These are phyloP conservation scores for Mycogone perniciosa DNA, from an alignment of 2,329 filamentous ascomycete genomes.

Conservation along the genomic window DNA sequence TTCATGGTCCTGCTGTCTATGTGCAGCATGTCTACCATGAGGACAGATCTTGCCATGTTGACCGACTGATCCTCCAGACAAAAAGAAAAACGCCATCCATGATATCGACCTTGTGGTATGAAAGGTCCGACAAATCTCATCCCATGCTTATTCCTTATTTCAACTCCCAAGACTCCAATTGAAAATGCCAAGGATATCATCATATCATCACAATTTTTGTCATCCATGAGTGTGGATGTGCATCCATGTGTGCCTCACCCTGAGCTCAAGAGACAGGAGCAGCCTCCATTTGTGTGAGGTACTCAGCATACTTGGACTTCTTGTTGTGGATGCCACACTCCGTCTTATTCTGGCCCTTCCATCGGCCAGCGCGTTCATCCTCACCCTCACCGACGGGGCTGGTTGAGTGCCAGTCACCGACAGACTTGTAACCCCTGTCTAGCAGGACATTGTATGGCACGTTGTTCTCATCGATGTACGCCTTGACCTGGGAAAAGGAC, in stretches of 20 bases:
- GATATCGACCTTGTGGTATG: constrained; percentile 3
- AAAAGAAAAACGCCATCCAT: constrained; percentile 8
- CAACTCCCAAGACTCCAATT: constrained; percentile 9
- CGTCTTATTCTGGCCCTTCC: constrained; percentile 94
- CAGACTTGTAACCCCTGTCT: constrained; percentile 92
- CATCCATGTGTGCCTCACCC: background rate
- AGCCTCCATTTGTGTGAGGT: constrained; percentile 63
- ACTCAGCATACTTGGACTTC: constrained; percentile 86
- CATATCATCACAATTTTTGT: constrained; percentile 4
- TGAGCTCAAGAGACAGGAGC: constrained; percentile 20
- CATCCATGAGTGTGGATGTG: background rate
- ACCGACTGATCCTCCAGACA: background rate
- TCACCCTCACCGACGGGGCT: constrained; percentile 83
- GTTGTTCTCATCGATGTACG: constrained; percentile 77
- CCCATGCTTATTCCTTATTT: constrained; percentile 1
- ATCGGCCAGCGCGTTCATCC: constrained; percentile 91
- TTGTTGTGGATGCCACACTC: constrained; percentile 99
- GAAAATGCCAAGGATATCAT: constrained; percentile 5
- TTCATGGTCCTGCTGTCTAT: constrained; percentile 1
- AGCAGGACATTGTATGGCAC: constrained; percentile 93
- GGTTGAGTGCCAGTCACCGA: constrained; percentile 98
- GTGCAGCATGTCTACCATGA: background rate
- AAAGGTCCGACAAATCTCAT: background rate
- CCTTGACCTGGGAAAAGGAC: constrained; percentile 82
- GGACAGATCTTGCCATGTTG: background rate